A percentile compares a stretch with the other conserved stretches of the same genome.
Evolutionary conservation across 176 grass and related monocot genomes (phyloP).

Genomic region (Cocos nucifera): DNA sequence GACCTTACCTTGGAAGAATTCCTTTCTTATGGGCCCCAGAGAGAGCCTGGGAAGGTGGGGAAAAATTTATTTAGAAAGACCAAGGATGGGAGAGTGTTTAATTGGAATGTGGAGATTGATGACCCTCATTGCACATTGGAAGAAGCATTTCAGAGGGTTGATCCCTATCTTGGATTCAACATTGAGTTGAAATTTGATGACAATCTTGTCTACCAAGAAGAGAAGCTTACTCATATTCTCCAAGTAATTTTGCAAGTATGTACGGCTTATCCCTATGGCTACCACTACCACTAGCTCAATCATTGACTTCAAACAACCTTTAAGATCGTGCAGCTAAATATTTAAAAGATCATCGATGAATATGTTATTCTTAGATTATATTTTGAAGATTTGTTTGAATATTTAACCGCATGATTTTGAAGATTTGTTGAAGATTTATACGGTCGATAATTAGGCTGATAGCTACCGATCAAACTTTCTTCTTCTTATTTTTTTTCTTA

Average conservation of each 20-base stretch:
- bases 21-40: constrained; percentile 65
- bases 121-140: constrained; percentile 56
- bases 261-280: no score
- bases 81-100: constrained; percentile 54
- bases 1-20: constrained; percentile 67
- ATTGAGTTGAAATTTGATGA: constrained; percentile 89
- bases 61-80: constrained; percentile 61
- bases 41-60: constrained; percentile 45
- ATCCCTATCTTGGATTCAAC: constrained; percentile 66
- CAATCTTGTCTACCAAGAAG: constrained; percentile 44
- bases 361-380: no score
- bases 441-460: no score
- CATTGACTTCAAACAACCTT: no score
- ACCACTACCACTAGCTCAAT: no score
- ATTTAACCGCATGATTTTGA: no score
- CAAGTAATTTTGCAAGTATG: constrained; percentile 45
- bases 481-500: no score
- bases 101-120: constrained; percentile 79
- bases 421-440: no score
- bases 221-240: constrained; percentile 46
- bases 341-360: no score
- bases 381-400: no score
- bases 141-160: constrained; percentile 71
- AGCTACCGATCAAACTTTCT: no score
- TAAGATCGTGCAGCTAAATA: no score